Base-by-base conservation (phyloP, 768 basidiomycete genomes). In the Ephemerocybe angulata region DNA sequence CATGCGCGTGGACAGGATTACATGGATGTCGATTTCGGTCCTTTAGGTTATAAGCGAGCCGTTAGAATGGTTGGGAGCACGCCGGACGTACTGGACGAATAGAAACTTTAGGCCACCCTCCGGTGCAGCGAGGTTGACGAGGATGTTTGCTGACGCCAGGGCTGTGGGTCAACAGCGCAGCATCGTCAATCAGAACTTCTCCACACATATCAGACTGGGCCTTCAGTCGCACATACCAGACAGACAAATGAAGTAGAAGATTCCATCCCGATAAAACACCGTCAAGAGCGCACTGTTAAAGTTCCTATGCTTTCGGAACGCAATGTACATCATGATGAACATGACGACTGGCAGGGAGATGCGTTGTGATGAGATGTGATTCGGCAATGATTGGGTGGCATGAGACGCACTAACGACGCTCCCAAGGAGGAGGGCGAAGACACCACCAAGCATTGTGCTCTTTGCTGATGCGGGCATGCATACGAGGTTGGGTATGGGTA, bases 321-420 rank as follows among this genome's bases (percentile, higher is more conserved):
- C 46, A 28, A 47, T 29, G 25, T 47, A 47, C 46, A 47, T 47
- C 46, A 47, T 47, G 46, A 47, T 47, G 25, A 47, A 29, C 46
- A 47, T 47, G 27, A 30, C 46, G 27, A 47, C 46, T 47, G 27
- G 15, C 1, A 10, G 30, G 28, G 46, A n/a, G 15, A 17, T 28
- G 12, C 11, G 25, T 28, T 24, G 15, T 4, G 15, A 29, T 21
- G n/a, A n/a, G 38, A 4, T 13, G 7, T 4, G 38, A 8, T 6
- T 41, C 38, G n/a, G n/a, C n/a, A n/a, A 41, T 46, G 6, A 22
- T 10, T 46, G 25, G 27, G 27, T 11, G 24, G 46, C 27, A 17
- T 15, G 7, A 28, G 28, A 47, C 42, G 24, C 46, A 47, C 46
- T 29, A 2, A 47, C 25, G 46, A 47, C 27, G 25, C 46, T 47